A percentile compares a stretch with the other conserved stretches of the same genome.
These are phyloP conservation scores for Rhynchosporium secalis DNA, from an alignment of 2,329 filamentous ascomycete species.

Conservation along the genomic window DNA sequence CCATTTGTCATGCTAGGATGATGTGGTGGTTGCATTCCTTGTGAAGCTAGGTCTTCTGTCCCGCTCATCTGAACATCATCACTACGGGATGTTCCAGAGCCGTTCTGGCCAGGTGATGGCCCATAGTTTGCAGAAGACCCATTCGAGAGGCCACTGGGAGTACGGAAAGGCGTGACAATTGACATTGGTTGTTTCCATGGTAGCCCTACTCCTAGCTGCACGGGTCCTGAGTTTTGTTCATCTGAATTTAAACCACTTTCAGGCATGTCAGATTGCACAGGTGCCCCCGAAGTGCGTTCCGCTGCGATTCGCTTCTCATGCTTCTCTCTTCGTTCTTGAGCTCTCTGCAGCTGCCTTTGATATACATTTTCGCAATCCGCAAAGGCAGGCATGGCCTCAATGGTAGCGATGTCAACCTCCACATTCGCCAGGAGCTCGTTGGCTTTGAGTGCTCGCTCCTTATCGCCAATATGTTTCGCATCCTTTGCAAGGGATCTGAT, in stretches of 20 bases:
- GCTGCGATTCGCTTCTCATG: conserved; percentile 49
- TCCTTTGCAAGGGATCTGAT: conserved; percentile 84
- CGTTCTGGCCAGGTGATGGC: conserved; percentile 40
- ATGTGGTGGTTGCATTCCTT: conserved; percentile 51
- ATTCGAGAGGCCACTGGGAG: conserved; percentile 59
- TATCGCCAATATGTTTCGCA: conserved; percentile 77
- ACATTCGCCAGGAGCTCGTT: conserved; percentile 93
- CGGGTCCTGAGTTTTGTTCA: conserved; percentile 54
- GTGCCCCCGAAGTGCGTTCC: conserved; percentile 28
- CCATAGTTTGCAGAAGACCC: conserved; percentile 50
- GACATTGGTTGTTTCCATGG: conserved; percentile 47
- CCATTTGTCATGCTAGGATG: conserved; percentile 46
- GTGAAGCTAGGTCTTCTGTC: conserved; percentile 47
- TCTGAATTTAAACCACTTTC: conserved; percentile 39
- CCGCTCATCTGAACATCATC: conserved; percentile 65
- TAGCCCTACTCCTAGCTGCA: conserved; percentile 65
- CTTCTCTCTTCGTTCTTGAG: conserved; percentile 59
- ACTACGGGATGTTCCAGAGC: conserved; percentile 36
- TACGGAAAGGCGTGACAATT: conserved; percentile 43
- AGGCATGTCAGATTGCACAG: conserved; percentile 52
- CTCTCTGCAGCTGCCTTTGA: conserved; percentile 67
- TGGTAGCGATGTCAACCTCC: conserved; percentile 82
- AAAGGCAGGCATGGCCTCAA: conserved; percentile 67
- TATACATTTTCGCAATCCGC: conserved; percentile 84
- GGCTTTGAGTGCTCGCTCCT: conserved; percentile 78